Evolutionary conservation across 2,329 filamentous ascomycete species (phyloP), one percentile per base, ranked within the genome.

Genomic region (Aphanocladium album): DNA sequence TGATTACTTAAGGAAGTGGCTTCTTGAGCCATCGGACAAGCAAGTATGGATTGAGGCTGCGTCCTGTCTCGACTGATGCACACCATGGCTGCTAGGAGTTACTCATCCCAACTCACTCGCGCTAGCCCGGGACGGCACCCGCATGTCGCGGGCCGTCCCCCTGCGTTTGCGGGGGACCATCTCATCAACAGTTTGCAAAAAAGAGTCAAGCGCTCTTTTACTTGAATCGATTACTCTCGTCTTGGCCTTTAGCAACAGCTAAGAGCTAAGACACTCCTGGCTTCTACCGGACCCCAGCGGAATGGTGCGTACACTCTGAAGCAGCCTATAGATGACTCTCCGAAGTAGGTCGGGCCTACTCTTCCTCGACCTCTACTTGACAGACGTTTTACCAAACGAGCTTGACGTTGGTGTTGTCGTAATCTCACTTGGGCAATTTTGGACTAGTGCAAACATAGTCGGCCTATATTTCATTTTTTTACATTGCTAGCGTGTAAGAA

Each of bases 111-210:
- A 7, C 17, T 17, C 39, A 33, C 33, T 21, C 41, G 5, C 30
- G 21, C 46, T 49, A 27, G 11, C 4, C 14, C 46, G 5, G n/a
- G 27, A 52, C 57, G 37, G 37, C 27, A 46, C 49, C 57, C 49
- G 57, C 57, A 23, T 19, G 16, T 49, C 27, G 23, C 49, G 57
- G 49, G 47, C 39, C 49, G 57, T 43, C n/a, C 33, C 39, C 49
- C 41, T 60, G 49, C 49, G 17, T 52, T 45, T 53, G 57, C 57
- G 57, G 49, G 57, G 49, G 23, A 45, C 16, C 30, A 21, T 55
- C 25, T 19, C 35, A 30, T 52, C n/a, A 37, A 35, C 12, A 23
- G 4, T 54, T 23, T 43, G 21, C 51, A 27, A 30, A 23, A 14
- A 54, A 54, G n/a, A n/a, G 39, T 27, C 3, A 43, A 17, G n/a